phyloP scores from a whole-genome alignment of 441 rosid genomes.

The Pelargonium cotyledonis region DNA sequence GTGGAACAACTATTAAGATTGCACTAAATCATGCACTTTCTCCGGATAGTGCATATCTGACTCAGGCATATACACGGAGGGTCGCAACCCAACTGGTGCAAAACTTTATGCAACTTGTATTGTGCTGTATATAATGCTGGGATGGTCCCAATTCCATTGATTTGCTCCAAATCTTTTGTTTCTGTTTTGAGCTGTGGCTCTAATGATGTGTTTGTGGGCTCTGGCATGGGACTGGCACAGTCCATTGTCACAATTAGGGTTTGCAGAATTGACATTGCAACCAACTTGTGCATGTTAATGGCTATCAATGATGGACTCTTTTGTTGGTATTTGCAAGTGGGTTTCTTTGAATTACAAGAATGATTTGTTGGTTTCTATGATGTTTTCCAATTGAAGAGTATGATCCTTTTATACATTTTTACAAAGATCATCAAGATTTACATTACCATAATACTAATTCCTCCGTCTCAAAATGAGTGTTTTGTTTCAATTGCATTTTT shows the following conservation, averaged over 20 bases:
- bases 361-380: too few species aligned
- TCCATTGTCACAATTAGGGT: not conserved
- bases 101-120: too few species aligned
- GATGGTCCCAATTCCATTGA: not conserved
- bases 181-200: not conserved
- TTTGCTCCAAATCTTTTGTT: conserved; percentile 1
- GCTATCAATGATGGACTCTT: not conserved
- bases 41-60: not conserved
- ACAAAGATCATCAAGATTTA: too few species aligned
- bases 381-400: too few species aligned
- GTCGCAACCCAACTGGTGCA: not conserved
- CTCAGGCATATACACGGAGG: not conserved
- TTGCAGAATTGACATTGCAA: not conserved
- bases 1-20: too few species aligned
- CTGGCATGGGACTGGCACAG: not conserved
- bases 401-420: too few species aligned
- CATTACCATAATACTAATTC: too few species aligned
- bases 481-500: too few species aligned
- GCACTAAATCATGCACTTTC: not conserved
- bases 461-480: too few species aligned
- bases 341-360: too few species aligned
- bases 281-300: not conserved
- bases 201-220: not conserved
- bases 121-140: not conserved
- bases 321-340: not conserved